phyloP scores from a whole-genome alignment of 1,284 basidiomycete genomes.

The Apiotrichum mycotoxinovorans region DNA sequence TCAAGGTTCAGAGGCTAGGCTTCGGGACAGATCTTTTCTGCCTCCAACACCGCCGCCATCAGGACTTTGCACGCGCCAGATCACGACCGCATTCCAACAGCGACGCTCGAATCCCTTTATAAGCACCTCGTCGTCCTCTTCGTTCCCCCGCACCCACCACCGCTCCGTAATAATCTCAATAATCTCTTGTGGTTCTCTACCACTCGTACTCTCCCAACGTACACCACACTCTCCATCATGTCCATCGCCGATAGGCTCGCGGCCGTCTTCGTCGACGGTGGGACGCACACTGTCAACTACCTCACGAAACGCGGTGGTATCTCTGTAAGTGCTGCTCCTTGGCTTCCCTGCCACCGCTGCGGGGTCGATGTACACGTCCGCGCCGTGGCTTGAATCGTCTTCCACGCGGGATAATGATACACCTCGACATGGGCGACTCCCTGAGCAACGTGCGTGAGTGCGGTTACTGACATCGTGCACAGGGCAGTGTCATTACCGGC shows the following conservation, averaged over 20 bases:
- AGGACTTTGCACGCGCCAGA: too few relatives aligned
- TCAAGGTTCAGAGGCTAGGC: too few relatives aligned
- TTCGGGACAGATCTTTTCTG: too few relatives aligned
- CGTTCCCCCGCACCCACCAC: too few relatives aligned
- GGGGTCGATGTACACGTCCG: not conserved
- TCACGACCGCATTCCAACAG: too few relatives aligned
- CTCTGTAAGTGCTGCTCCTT: not conserved
- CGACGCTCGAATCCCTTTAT: too few relatives aligned
- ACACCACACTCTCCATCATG: not conserved
- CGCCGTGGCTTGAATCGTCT: not conserved
- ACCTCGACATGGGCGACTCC: not conserved
- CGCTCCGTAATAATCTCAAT: too few relatives aligned
- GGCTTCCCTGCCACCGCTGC: not conserved
- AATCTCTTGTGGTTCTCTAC: too few relatives aligned
- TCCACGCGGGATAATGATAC: not conserved
- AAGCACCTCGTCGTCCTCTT: too few relatives aligned
- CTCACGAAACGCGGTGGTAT: not conserved
- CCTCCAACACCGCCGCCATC: too few relatives aligned
- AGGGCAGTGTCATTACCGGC: slow-evolving; percentile 51
- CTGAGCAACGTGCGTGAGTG: too few relatives aligned
- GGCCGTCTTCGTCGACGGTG: not conserved
- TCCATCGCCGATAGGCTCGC: not conserved
- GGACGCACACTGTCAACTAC: not conserved
- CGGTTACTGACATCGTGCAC: not conserved
- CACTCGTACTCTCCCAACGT: not conserved